phyloP scores from a whole-genome alignment of 306 rosid genomes.

The Prunus mira region DNA sequence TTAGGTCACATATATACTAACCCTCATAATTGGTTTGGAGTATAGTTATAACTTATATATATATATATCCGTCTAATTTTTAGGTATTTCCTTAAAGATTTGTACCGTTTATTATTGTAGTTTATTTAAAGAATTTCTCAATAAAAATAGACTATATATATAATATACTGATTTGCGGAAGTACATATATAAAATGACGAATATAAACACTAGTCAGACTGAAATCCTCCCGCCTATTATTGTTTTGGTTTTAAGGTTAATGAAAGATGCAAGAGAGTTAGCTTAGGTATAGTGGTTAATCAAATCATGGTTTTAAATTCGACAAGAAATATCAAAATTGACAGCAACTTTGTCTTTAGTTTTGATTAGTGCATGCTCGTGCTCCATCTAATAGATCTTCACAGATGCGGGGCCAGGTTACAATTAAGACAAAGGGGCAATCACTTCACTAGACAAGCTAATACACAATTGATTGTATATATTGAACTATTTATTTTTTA shows the following conservation, averaged over 20 bases:
- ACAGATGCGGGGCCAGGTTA: neutral
- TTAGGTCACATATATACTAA: too few relatives aligned
- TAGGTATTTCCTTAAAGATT: too few relatives aligned
- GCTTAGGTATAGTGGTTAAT: neutral
- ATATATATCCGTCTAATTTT: too few relatives aligned
- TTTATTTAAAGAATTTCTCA: too few relatives aligned
- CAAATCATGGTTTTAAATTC: neutral
- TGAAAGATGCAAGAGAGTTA: neutral
- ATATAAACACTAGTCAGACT: too few relatives aligned
- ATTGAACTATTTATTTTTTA: too few relatives aligned
- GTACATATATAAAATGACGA: too few relatives aligned
- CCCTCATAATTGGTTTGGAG: too few relatives aligned
- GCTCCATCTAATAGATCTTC: neutral
- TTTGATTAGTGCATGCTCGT: neutral
- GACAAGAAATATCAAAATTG: neutral
- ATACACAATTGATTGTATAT: too few relatives aligned
- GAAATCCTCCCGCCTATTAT: neutral
- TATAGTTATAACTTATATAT: too few relatives aligned
- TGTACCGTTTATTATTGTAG: accelerated
- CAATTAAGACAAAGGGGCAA: neutral
- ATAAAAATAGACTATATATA: too few relatives aligned
- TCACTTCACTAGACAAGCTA: neutral
- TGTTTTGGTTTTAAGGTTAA: neutral
- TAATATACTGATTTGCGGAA: too few relatives aligned
- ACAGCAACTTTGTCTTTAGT: neutral